Evolutionary conservation across 2,329 filamentous ascomycete genomes (phyloP).

Genomic region (Teratosphaeria zuluensis): DNA sequence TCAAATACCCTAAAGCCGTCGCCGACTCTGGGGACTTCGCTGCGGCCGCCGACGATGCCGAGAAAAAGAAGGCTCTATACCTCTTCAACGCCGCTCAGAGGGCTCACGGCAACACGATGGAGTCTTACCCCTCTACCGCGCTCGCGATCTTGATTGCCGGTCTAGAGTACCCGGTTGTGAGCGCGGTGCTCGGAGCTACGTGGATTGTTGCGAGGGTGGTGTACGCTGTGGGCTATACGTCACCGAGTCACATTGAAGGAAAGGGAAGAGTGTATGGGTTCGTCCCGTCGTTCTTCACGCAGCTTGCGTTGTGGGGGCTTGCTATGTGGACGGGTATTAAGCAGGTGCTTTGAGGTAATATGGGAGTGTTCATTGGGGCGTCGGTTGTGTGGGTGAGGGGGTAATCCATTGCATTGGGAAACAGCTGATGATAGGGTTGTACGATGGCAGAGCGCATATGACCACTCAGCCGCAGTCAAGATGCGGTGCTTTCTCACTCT

Average conservation of each 20-base stretch:
- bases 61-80: slow-evolving; percentile 34
- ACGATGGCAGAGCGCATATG: not conserved
- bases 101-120: slow-evolving; percentile 47
- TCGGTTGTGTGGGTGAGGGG: not conserved
- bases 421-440: not conserved
- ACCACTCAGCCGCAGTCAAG: not conserved
- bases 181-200: slow-evolving; percentile 35
- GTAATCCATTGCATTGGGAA: not conserved
- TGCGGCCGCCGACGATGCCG: slow-evolving; percentile 27
- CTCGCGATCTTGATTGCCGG: slow-evolving; percentile 45
- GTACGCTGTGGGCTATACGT: slow-evolving; percentile 40
- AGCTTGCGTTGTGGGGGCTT: slow-evolving; percentile 22
- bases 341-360: slow-evolving; percentile 15
- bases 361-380: not conserved
- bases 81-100: slow-evolving; percentile 45
- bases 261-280: slow-evolving; percentile 34
- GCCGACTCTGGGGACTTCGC: slow-evolving; percentile 46
- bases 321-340: slow-evolving; percentile 21
- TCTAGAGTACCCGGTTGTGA: slow-evolving; percentile 41
- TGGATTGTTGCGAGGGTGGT: slow-evolving; percentile 43
- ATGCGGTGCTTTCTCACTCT: not conserved
- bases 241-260: slow-evolving; percentile 28
- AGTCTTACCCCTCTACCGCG: slow-evolving; percentile 46
- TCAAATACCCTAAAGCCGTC: slow-evolving; percentile 50
- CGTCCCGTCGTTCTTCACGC: slow-evolving; percentile 18